Evolutionary conservation across 176 grass and related monocot species (phyloP).

Genomic region (Carex myosuroides): DNA sequence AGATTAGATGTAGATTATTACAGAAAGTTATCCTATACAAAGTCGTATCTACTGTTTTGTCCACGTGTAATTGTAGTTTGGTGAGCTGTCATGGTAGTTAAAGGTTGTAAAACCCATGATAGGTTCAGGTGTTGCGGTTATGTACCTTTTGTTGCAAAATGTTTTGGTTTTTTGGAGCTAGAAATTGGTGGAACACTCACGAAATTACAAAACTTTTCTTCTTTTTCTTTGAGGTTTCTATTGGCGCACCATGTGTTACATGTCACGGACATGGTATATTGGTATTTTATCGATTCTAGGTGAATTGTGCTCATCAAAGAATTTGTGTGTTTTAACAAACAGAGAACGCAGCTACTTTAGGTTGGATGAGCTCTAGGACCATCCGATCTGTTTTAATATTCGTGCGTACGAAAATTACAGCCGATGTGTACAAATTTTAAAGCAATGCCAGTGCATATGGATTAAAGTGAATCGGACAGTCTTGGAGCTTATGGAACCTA

Average conservation of each 20-base stretch:
- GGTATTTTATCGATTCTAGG: too few species aligned
- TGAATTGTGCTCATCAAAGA: too few species aligned
- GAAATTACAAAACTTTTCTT: not conserved
- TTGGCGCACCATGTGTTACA: not conserved
- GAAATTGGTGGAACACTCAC: not conserved
- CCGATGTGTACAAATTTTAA: too few species aligned
- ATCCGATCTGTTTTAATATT: too few species aligned
- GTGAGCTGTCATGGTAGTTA: not conserved
- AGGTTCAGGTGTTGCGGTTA: not conserved
- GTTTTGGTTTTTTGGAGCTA: not conserved
- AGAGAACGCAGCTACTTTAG: too few species aligned
- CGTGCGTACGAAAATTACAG: too few species aligned
- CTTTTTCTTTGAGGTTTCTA: not conserved
- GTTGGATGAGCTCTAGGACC: too few species aligned
- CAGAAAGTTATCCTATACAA: not conserved
- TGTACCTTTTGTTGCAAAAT: not conserved
- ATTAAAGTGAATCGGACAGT: too few species aligned
- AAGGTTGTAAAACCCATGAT: constrained; percentile 1
- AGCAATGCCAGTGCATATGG: too few species aligned
- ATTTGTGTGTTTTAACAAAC: too few species aligned
- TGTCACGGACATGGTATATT: too few species aligned
- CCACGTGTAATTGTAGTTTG: not conserved
- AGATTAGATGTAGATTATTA: not conserved
- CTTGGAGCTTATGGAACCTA: too few species aligned
- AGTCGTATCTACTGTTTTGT: not conserved